Evolutionary conservation across 2,329 filamentous ascomycete genomes (phyloP).

Genomic region (Trichoderma semiorbis): DNA sequence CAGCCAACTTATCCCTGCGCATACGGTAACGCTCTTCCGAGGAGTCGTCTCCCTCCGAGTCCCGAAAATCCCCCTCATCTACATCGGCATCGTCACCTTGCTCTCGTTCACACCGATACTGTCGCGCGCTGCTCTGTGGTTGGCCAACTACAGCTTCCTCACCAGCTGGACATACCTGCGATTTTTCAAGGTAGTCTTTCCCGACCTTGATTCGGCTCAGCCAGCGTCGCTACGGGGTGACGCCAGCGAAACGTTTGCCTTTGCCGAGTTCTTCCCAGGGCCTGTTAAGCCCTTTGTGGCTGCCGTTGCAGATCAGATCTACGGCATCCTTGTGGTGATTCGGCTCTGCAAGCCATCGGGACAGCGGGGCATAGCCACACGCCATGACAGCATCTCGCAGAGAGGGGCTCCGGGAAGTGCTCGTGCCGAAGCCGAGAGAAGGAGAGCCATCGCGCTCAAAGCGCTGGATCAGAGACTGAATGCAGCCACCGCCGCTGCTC

Average conservation of each 20-base stretch:
- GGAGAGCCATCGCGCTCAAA: conserved; percentile 83
- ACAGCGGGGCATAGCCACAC: conserved; percentile 70
- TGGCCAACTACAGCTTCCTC: conserved; percentile 77
- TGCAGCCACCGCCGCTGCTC: conserved; percentile 62
- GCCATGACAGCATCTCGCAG: conserved; percentile 55
- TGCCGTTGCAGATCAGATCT: conserved; percentile 69
- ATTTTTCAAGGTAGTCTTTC: conserved; percentile 80
- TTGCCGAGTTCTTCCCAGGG: conserved; percentile 92
- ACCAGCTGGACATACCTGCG: conserved; percentile 93
- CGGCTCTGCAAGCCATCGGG: conserved; percentile 84
- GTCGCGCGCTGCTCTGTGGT: conserved; percentile 71
- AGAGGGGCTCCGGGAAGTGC: conserved; percentile 63
- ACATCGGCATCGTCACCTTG: conserved; percentile 70
- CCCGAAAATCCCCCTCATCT: conserved; percentile 64
- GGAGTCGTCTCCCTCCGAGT: conserved; percentile 87
- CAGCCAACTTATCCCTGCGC: conserved; percentile 94
- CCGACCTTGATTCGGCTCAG: conserved; percentile 63
- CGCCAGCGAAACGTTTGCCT: conserved; percentile 92
- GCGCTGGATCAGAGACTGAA: conserved; percentile 89
- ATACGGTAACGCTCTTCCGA: conserved; percentile 91
- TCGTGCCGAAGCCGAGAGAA: conserved; percentile 85
- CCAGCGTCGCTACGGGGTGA: conserved; percentile 71
- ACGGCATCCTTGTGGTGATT: conserved; percentile 69
- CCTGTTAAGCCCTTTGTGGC: conserved; percentile 74
- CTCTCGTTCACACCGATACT: conserved; percentile 56